phyloP scores from a whole-genome alignment of 1,284 basidiomycete species.

The Ustilago trichophora region DNA sequence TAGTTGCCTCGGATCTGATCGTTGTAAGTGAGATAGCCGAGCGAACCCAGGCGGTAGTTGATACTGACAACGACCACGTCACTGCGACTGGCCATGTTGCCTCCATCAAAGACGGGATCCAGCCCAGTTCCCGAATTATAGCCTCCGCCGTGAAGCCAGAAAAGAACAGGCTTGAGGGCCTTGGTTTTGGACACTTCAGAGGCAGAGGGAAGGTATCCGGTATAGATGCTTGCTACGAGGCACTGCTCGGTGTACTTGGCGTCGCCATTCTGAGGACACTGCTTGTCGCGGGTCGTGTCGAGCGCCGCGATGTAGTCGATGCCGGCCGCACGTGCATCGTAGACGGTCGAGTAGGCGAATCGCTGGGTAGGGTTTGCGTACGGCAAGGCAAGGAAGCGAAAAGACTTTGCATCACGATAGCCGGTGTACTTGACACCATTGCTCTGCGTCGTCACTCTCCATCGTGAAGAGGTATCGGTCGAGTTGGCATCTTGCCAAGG shows the following conservation, averaged over 20 bases:
- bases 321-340: conserved; percentile 6
- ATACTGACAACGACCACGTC: conserved; percentile 72
- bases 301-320: conserved; percentile 12
- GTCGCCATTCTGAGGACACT: conserved; percentile 29
- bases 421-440: conserved; percentile 33
- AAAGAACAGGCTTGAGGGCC: conserved; percentile 71
- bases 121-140: conserved; percentile 68
- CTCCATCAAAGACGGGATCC: conserved; percentile 69
- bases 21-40: conserved; percentile 47
- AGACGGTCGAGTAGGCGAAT: conserved; percentile 40
- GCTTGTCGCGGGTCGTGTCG: conserved; percentile 12
- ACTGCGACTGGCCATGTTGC: conserved; percentile 68
- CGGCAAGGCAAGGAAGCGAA: conserved; percentile 37
- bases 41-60: conserved; percentile 70
- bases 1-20: conserved; percentile 55
- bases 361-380: conserved; percentile 37
- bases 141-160: conserved; percentile 69
- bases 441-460: conserved; percentile 20
- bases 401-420: conserved; percentile 39
- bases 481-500: conserved; percentile 22
- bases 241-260: conserved; percentile 68
- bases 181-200: conserved; percentile 1
- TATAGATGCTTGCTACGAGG: conserved; percentile 72
- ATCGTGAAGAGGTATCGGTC: conserved; percentile 26
- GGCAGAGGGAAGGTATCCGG: conserved; percentile 69